Evolutionary conservation across 306 rosid genomes (phyloP), one percentile per base, ranked within the genome.

Genomic region (Trifolium repens): DNA sequence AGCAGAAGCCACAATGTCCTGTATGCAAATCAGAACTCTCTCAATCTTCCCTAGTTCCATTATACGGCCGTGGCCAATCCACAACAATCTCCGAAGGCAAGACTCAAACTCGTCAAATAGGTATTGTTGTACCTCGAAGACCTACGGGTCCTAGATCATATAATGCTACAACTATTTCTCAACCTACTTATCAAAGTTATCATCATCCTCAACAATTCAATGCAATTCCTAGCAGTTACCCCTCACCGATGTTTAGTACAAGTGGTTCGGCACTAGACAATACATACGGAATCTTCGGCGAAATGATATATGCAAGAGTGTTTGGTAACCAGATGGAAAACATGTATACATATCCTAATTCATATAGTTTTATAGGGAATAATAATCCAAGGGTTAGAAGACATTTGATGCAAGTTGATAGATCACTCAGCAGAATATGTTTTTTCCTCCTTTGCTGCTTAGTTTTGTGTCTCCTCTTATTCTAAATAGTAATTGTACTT

Each of bases 1-100:
- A 60, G 68, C 84, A 39, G 61, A 83, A 35, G 26, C 89, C 77
- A 15, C 88, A 82, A 14, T 94, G 98, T 77, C 96, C 98, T 0
- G 98, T 94, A 1, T 94, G 98, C 88, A 94, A 94, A 86, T 82
- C 96, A 27, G 85, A 94, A 57, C 86, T 94, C n/a, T 87, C 96
- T 63, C 87, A 82, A 57, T 66, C 88, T 5, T 87, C 89, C 22
- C 66, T 94, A 4, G 84, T 94, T 81, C 98, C 97, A 9, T 84
- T 94, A 47, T 94, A 94, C 47, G 90, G 97, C 55, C 85, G 82
- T 2, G 92, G 93, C 81, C 86, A 79, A 26, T 78, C 86, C 60
- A 35, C 75, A 4, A 69, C 27, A 13, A 72, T 81, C 58, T 79
- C 91, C 8, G 75, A 83, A 62, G 62, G 66, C 35, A 80, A 85